A percentile compares a stretch with the other conserved stretches of the same genome.
Evolutionary conservation across 2,329 filamentous ascomycete genomes (phyloP).

Genomic region (Neopestalotiopsis rosae): DNA sequence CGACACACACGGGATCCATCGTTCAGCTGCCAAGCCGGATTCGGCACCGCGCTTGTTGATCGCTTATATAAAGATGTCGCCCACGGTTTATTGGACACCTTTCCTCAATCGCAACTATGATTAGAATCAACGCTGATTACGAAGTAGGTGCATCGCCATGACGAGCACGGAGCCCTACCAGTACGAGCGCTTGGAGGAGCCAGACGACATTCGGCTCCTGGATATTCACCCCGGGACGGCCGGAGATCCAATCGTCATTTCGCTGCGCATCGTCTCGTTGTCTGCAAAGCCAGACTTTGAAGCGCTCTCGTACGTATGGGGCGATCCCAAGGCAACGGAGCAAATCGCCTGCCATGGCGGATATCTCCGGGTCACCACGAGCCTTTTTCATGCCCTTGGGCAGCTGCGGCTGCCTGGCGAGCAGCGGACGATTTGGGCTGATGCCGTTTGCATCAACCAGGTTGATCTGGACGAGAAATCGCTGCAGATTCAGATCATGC

Average conservation of each 20-base stretch:
- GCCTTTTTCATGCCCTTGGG: slow-evolving; percentile 10
- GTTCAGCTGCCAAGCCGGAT: too few relatives aligned
- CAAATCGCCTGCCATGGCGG: neutral
- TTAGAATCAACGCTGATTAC: too few relatives aligned
- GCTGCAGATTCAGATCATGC: slow-evolving; percentile 19
- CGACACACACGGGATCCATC: too few relatives aligned
- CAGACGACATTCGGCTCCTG: slow-evolving; percentile 14
- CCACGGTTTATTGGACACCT: too few relatives aligned
- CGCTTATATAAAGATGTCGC: too few relatives aligned
- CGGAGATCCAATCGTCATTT: neutral
- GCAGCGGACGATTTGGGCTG: slow-evolving; percentile 17
- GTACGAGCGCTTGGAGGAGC: neutral
- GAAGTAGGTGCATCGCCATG: neutral
- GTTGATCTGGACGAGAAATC: slow-evolving; percentile 18
- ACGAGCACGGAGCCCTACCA: neutral
- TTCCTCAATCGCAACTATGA: too few relatives aligned
- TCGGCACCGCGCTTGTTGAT: too few relatives aligned
- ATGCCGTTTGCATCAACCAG: slow-evolving; percentile 22
- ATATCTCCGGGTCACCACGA: slow-evolving; percentile 7
- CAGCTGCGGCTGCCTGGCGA: slow-evolving; percentile 4
- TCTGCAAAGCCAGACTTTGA: slow-evolving; percentile 6
- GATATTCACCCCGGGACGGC: neutral
- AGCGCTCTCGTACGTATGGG: slow-evolving; percentile 23
- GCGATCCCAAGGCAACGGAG: neutral
- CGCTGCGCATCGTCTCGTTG: neutral